phyloP scores from a whole-genome alignment of 208 protist species.

The Borovskyia barvae region DNA sequence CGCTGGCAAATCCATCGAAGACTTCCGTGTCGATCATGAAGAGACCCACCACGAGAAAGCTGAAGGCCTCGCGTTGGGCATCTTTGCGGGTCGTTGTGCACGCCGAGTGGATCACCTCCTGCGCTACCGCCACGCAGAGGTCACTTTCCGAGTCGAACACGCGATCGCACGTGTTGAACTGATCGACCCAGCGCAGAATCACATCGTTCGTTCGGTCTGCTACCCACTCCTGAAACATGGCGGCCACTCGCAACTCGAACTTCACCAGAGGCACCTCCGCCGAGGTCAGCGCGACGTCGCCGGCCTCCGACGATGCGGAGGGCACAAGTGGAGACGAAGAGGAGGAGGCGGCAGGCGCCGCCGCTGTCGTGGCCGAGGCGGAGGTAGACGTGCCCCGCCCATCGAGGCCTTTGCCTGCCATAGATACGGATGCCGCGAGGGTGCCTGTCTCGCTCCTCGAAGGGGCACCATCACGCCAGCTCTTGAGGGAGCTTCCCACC shows the following conservation, averaged over 20 bases:
- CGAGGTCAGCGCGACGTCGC: constrained; percentile 11
- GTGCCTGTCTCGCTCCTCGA: background rate
- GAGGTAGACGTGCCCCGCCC: constrained; percentile 11
- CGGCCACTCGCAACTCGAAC: constrained; percentile 69
- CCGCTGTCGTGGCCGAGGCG: background rate
- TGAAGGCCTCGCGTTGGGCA: constrained; percentile 79
- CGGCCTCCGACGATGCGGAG: background rate
- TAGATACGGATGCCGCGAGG: background rate
- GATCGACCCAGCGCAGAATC: constrained; percentile 74
- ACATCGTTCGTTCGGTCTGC: constrained; percentile 74
- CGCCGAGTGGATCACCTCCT: constrained; percentile 72
- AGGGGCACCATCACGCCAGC: constrained; percentile 9
- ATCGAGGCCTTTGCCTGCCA: constrained; percentile 1
- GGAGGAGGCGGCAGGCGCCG: background rate
- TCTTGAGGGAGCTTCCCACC: too few relatives aligned
- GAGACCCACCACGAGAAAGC: constrained; percentile 78
- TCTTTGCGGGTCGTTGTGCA: constrained; percentile 84
- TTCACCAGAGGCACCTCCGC: constrained; percentile 33
- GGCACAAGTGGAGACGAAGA: too few relatives aligned
- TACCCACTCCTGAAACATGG: constrained; percentile 80
- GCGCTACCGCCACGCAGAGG: constrained; percentile 63
- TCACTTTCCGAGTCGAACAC: constrained; percentile 45
- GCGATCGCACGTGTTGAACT: constrained; percentile 67
- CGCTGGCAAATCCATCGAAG: constrained; percentile 65
- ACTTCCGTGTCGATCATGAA: constrained; percentile 78